Conservation (phyloP, 352 stramenopile genomes). For the Phytophthora tubulina region DNA sequence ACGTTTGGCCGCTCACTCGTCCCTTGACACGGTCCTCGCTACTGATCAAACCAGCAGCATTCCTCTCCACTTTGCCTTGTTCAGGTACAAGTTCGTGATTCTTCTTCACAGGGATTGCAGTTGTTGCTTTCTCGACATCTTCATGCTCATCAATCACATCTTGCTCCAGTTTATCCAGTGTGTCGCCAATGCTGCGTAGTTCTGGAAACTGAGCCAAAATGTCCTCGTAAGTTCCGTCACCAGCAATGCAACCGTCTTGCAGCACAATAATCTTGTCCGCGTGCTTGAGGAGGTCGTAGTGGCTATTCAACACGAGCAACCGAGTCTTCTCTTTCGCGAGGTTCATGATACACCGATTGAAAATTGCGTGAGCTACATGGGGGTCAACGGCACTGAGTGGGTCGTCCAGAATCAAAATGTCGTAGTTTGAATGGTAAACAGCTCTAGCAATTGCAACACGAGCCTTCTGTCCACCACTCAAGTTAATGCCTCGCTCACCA, state of each 20-base stretch:
- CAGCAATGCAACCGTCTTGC: constrained; percentile 36
- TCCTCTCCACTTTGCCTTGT: constrained; percentile 8
- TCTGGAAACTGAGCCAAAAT: constrained; percentile 37
- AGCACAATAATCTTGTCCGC: constrained; percentile 51
- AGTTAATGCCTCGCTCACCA: constrained; percentile 95
- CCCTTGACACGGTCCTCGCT: constrained; percentile 44
- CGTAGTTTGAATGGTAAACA: constrained; percentile 81
- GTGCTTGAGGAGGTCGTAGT: constrained; percentile 44
- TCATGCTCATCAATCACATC: constrained; percentile 40
- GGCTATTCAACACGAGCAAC: constrained; percentile 82
- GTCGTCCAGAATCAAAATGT: constrained; percentile 64
- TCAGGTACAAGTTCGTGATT: background rate
- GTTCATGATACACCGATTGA: constrained; percentile 39
- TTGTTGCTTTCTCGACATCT: background rate
- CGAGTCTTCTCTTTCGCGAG: constrained; percentile 54
- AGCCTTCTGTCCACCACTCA: constrained; percentile 94
- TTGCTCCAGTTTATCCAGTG: constrained; percentile 32
- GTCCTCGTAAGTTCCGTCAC: constrained; percentile 33
- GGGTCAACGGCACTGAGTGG: constrained; percentile 51
- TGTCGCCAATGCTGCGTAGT: constrained; percentile 31
- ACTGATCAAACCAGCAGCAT: constrained; percentile 18
- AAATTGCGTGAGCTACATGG: constrained; percentile 50
- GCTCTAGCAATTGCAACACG: constrained; percentile 88
- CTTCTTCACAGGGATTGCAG: background rate
- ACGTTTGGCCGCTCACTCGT: constrained; percentile 39